Base-by-base conservation (phyloP, 1,139 yeast species). In the Ogataea hybrid region DNA sequence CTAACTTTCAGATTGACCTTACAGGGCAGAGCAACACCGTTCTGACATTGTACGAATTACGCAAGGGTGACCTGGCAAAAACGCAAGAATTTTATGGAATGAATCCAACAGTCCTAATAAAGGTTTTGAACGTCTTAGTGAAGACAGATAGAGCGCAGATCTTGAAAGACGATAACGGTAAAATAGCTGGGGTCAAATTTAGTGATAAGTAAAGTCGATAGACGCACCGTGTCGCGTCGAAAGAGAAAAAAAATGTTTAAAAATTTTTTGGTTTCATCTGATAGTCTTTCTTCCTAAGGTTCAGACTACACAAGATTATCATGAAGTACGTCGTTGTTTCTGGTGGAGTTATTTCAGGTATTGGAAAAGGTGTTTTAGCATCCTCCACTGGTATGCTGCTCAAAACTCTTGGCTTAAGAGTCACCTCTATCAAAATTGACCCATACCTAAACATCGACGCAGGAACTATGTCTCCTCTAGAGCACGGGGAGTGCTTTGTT, bases 241-340 rank as follows among this genome's bases (percentile, higher is more conserved):
- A 15, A 32, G 22, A 28, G 27, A 41, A 40, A 39, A 40, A 35
- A 35, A 29, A 29, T 21, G 9, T 8, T 9, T 25, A 28, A 37
- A 37, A 32, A 28, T 37, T 37, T 37, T 37, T 37, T 37, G 41
- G 36, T 35, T 32, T 23, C 35, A 36, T 11, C 23, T 25, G 40
- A 23, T 35, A 28, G 32, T 28, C 34, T 30, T 36, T 18, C 9
- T 28, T 18, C 12, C n/a, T 32, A 31, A 25, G 18, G 25, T 17
- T 25, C 32, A 21, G 10, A 25, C 20, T 18, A 14, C 28, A 15
- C 29, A 8, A 25, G 30, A 22, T 25, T 25, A 36, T 36, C 43
- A 90, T 92, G 98, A 92, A 92, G 70, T 92, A 89, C 96, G 97
- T 92, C 61, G 95, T 92, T 60, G 98, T 92, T 39, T 90, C 97